Evolutionary conservation across 495 filamentous ascomycete species (phyloP).

Genomic region (Hypoxylon intermedium): DNA sequence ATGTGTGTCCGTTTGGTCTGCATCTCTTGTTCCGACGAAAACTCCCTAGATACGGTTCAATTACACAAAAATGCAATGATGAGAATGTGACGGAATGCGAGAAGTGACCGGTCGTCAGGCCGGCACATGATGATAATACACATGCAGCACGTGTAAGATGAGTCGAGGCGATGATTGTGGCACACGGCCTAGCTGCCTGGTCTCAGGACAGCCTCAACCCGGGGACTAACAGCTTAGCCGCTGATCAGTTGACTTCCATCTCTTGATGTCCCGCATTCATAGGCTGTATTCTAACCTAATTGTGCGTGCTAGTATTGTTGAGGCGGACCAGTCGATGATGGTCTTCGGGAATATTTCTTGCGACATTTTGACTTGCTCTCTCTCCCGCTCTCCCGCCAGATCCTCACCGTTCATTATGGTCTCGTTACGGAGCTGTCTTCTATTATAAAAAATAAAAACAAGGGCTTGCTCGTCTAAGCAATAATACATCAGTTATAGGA

Average conservation of each 20-base stretch:
- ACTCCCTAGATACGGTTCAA: constrained; percentile 18
- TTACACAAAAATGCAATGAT: constrained; percentile 14
- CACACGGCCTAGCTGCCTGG: constrained; percentile 26
- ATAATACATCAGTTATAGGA: too few species aligned
- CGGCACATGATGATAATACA: constrained; percentile 32
- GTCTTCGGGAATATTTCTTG: constrained; percentile 21
- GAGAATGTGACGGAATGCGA: constrained; percentile 20
- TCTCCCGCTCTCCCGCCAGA: constrained; percentile 10
- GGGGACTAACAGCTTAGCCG: constrained; percentile 1
- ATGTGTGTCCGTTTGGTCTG: constrained; percentile 5
- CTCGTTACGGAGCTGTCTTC: constrained; percentile 8
- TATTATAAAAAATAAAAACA: background rate
- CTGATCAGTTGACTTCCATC: constrained; percentile 32
- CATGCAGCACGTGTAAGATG: too few species aligned
- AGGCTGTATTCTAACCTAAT: background rate
- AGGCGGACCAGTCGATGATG: background rate
- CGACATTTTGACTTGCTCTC: constrained; percentile 12
- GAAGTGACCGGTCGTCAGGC: constrained; percentile 7
- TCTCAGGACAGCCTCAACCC: constrained; percentile 26
- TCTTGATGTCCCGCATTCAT: background rate
- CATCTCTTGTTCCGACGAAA: background rate
- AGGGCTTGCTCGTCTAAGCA: background rate
- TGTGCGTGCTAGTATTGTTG: background rate
- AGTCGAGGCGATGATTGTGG: constrained; percentile 12
- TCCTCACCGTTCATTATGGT: constrained; percentile 19